Evolutionary conservation across 768 basidiomycete genomes (phyloP).

Genomic region (Mycena alexandri): DNA sequence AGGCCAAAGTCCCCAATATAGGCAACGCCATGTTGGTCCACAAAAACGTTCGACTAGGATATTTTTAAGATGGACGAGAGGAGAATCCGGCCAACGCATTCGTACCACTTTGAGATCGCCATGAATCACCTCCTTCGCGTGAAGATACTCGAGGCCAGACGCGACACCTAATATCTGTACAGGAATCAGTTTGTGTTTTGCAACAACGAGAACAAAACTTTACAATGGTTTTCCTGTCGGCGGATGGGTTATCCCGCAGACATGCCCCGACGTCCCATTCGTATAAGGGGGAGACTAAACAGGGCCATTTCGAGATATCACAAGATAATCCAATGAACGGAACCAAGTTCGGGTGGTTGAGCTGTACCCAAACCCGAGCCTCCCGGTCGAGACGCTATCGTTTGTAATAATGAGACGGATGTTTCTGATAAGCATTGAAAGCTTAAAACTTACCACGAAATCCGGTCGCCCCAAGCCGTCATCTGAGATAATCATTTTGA

Average conservation of each 20-base stretch:
- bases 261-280: slow-evolving; percentile 23
- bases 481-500: slow-evolving; percentile 23
- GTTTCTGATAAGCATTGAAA: no score
- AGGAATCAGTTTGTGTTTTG: not conserved
- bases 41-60: slow-evolving; percentile 36
- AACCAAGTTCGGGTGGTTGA: slow-evolving; percentile 34
- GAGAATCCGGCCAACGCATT: not conserved
- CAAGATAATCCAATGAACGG: slow-evolving; percentile 35
- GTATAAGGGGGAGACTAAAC: slow-evolving; percentile 29
- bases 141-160: slow-evolving; percentile 39
- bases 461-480: no score
- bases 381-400: slow-evolving; percentile 25
- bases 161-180: slow-evolving; percentile 37
- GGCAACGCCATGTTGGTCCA: slow-evolving; percentile 35
- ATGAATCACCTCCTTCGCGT: slow-evolving; percentile 39
- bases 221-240: slow-evolving; percentile 21
- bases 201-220: not conserved
- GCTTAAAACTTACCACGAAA: no score
- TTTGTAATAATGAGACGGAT: no score
- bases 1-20: slow-evolving; percentile 43
- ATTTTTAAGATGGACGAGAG: no score
- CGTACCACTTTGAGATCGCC: slow-evolving; percentile 42
- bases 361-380: slow-evolving; percentile 27
- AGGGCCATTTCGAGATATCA: slow-evolving; percentile 19
- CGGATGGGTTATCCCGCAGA: slow-evolving; percentile 9